Evolutionary conservation across 805 yeast genomes (phyloP), one percentile per base, ranked within the genome.

Genomic region (Komagataella pastoris): DNA sequence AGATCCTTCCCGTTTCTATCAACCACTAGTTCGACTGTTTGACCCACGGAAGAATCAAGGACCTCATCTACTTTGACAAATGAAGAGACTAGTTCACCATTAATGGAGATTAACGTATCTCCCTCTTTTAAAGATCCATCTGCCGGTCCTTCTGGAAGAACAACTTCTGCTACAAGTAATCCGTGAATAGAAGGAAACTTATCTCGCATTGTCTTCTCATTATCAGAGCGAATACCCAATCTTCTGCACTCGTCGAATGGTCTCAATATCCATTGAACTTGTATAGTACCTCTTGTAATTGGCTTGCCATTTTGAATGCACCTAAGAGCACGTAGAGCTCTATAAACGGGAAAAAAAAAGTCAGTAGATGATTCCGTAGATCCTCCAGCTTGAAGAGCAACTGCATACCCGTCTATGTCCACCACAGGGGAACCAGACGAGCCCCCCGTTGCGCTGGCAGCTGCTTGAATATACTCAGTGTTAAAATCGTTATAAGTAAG

Each of bases 381-480:
- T 2, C 97, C 97, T 61, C 97, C 97, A 1, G 97, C 97, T 66
- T 88, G 96, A 50, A 90, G 69, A 0, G 97, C 97, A 17, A 90
- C 87, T 0, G 91, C 96, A 60, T 80, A 67, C 2, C 97, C 97
- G 58, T 85, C 83, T 47, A 84, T 80, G 64, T 88, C 84, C 2
- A 90, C 95, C n/a, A 90, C 97, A 0, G 97, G 97, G 3, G 96
- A 88, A 7, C 97, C 97, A 49, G 93, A 83, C 3, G 96, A 88
- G 2, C 97, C 97, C 30, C 97, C 97, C 17, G 95, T 84, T 0
- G 97, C 96, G 54, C 89, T 79, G 1, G 97, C 97, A 6, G 97
- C 97, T 1, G 97, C 97, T 67, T 89, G 96, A 52, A 89, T 87
- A 66, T 89, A 89, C 65, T 87, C 96, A 1, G 96, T 88, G 64